Base-by-base conservation (phyloP, 192 early-diverging fungal genomes). In the Geranomyces variabilis region DNA sequence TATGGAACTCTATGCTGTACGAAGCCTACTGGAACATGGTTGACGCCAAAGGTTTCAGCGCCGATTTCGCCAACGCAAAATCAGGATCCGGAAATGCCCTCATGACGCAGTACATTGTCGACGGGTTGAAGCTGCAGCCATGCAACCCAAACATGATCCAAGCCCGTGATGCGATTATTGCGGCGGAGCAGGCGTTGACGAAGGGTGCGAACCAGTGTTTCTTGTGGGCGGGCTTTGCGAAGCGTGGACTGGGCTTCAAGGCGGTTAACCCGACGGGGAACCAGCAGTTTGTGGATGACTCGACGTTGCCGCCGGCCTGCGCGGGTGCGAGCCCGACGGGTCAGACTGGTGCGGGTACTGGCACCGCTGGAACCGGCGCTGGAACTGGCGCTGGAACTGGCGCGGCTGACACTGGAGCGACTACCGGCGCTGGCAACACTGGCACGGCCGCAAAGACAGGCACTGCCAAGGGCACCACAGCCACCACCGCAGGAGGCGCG, bases 51-150 rank as follows among this genome's bases (percentile, higher is more conserved):
- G 79, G 79, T 44, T 77, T 61, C 36, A 71, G 67, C 33, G 41
- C 62, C 31, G 56, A 77, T 51, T 66, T 69, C 46, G 69, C 21
- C 21, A 59, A 66, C 56, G 43, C 65, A 10, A 58, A 26, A 21
- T 44, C 55, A 41, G 66, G 60, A 3, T 73, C 68, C 8, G 89
- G 88, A 34, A 87, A 88, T 75, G 70, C 74, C 34, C 53, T 82
- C n/a, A 76, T 84, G 67, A 28, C 88, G 41, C 83, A 83, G 55
- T 70, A 87, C n/a, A 58, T 90, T 28, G 51, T 89, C 8, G 76
- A 80, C 24, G 85, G 82, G 26, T 67, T 90, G 79, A 87, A 88
- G 78, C 74, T 88, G 17, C 87, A 89, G 74, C 89, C 88, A 1
- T 90, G 89, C 79, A 80, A 79, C 48, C 90, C 90, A 0, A 85